A percentile compares a stretch with the other conserved stretches of the same genome.
Conservation (phyloP, 352 stramenopile genomes). For the Globisporangium parvum region DNA sequence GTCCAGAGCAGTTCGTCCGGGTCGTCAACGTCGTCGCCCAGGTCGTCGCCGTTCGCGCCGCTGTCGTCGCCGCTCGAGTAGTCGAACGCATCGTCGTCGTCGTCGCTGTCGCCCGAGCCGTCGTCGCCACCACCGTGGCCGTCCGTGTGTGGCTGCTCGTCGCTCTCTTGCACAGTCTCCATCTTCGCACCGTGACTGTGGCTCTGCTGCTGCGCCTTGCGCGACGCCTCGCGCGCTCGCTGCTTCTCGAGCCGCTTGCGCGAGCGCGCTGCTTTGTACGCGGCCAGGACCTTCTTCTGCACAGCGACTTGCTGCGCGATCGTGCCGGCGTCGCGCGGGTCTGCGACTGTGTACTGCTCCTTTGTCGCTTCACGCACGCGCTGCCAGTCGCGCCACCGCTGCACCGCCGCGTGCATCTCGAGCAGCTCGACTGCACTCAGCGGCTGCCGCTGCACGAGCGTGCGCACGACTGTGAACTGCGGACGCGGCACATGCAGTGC, state of each 20-base stretch:
- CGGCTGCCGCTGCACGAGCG: conserved; percentile 38
- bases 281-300: conserved; percentile 63
- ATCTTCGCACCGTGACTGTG: conserved; percentile 27
- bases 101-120: conserved; percentile 19
- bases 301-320: conserved; percentile 42
- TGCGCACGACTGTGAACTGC: conserved; percentile 42
- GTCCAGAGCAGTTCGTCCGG: conserved; percentile 59
- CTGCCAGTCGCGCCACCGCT: conserved; percentile 46
- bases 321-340: conserved; percentile 43
- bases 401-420: conserved; percentile 32
- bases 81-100: conserved; percentile 33
- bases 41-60: conserved; percentile 22
- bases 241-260: conserved; percentile 57
- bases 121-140: conserved; percentile 23
- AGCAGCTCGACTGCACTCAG: conserved; percentile 24
- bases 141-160: conserved; percentile 22
- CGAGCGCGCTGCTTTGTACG: conserved; percentile 56
- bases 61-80: conserved; percentile 47
- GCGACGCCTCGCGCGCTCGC: conserved; percentile 41
- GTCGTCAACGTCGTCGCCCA: conserved; percentile 49
- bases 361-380: conserved; percentile 46
- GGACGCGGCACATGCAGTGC: conserved; percentile 5
- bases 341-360: conserved; percentile 57
- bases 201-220: conserved; percentile 15
- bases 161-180: conserved; percentile 59